Evolutionary conservation across 1,284 basidiomycete genomes (phyloP), one percentile per base, ranked within the genome.

Genomic region (Apiotrichum siamense): DNA sequence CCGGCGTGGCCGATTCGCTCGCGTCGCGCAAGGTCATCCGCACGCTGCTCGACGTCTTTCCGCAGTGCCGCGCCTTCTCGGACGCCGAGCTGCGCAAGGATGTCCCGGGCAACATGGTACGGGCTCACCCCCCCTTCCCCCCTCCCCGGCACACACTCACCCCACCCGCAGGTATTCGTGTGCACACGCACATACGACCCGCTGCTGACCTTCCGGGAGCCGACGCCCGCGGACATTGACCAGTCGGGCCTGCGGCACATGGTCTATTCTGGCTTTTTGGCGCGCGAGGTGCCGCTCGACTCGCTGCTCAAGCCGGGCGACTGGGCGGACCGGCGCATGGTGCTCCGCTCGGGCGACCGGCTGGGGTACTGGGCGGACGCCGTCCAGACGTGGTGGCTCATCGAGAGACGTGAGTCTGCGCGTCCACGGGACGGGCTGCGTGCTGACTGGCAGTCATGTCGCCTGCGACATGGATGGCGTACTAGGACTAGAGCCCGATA

Each of bases 31-130:
- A 85, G 23, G 79, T 94, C 33, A 67, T 86, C 66, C 81, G 88
- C 20, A 83, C 80, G 1, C 90, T 92, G 76, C 83, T 86, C 57
- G 91, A 94, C 69, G 73, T 38, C 6, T 55, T 48, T 32, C 27
- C 45, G 11, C 32, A 47, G 58, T 38, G 72, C 76, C 20, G 56
- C 59, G 29, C 59, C 80, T 12, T 54, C 73, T 0, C 76, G 78
- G 23, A 77, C 81, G 35, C 68, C 17, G 32, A 36, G 24, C 23
- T 45, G 32, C 7, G 17, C 15, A 32, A 77, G 24, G 70, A 77
- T 3, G 81, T 83, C 36, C 83, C 87, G 63, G 75, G 84, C 43
- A 92, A 92, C 67, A 80, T 89, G 73, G 88, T 88, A 58, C 49
- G 79, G n/a, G 24, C 13, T 9, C 7, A 5, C 32, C 4, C 5